Conservation (phyloP, 306 rosid genomes). For the Hippophae gyantsensis region DNA sequence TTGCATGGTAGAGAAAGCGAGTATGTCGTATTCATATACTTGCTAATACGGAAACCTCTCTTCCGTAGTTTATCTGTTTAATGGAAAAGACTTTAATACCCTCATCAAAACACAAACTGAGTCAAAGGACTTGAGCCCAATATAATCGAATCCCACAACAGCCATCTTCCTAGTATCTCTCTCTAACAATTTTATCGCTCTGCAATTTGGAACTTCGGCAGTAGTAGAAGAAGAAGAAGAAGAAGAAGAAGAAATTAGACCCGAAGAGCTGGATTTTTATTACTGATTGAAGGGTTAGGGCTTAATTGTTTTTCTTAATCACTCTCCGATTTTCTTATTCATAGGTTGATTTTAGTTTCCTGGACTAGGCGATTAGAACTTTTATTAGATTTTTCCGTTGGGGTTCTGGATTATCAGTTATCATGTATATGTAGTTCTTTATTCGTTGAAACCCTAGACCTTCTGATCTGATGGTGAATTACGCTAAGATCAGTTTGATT, state of each 20-base stretch:
- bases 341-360: slow-evolving; percentile 6
- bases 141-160: slow-evolving; percentile 43
- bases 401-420: slow-evolving; percentile 2
- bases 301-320: slow-evolving; percentile 14
- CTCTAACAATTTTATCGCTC: slow-evolving; percentile 30
- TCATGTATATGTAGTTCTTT: slow-evolving; percentile 14
- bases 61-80: slow-evolving; percentile 10
- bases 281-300: slow-evolving; percentile 48
- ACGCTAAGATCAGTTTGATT: slow-evolving; percentile 21
- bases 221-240: slow-evolving; percentile 14
- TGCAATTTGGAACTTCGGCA: slow-evolving; percentile 41
- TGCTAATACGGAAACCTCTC: slow-evolving; percentile 3
- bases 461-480: slow-evolving; percentile 33
- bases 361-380: slow-evolving; percentile 1
- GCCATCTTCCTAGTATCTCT: slow-evolving; percentile 2
- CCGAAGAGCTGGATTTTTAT: slow-evolving; percentile 28
- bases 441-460: slow-evolving; percentile 13
- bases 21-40: neutral
- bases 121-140: slow-evolving; percentile 64
- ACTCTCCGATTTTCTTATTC: neutral
- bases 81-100: slow-evolving; percentile 29
- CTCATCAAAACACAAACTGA: slow-evolving; percentile 40
- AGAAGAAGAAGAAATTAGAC: slow-evolving; percentile 19
- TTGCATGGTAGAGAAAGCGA: slow-evolving; percentile 16
- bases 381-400: neutral